Percentiles rank a stretch among this genome's conserved stretches.
Evolutionary conservation across 2,329 filamentous ascomycete species (phyloP).

Genomic region (Ceratocystis cubensis): DNA sequence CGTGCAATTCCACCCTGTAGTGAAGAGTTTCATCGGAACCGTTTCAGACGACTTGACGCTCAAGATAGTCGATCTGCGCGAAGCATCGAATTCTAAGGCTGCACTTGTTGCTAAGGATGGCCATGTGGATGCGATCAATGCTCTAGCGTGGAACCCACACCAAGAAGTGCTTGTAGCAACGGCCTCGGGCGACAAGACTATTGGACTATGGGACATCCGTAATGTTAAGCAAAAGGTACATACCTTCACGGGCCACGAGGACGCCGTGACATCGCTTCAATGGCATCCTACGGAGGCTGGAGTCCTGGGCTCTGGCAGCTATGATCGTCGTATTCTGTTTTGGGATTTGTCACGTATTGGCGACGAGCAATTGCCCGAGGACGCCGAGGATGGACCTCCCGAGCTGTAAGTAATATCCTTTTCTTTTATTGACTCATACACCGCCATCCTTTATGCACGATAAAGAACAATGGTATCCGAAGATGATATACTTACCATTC

Average conservation of each 20-base stretch:
- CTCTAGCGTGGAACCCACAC: conserved; percentile 85
- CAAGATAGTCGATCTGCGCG: conserved; percentile 79
- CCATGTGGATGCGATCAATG: conserved; percentile 87
- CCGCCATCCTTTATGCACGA: neutral
- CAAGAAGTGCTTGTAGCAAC: conserved; percentile 86
- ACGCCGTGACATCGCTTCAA: conserved; percentile 79
- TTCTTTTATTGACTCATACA: neutral
- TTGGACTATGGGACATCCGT: conserved; percentile 88
- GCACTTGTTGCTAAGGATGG: conserved; percentile 58
- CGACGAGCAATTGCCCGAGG: conserved; percentile 88
- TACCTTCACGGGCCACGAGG: conserved; percentile 74
- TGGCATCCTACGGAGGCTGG: conserved; percentile 90
- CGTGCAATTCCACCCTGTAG: conserved; percentile 84
- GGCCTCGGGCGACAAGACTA: conserved; percentile 87
- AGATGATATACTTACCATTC: neutral
- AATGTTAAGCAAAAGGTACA: conserved; percentile 85
- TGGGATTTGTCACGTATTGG: conserved; percentile 91
- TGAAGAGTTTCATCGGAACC: conserved; percentile 73
- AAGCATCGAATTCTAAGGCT: conserved; percentile 50
- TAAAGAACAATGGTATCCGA: neutral
- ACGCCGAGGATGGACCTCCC: conserved; percentile 86
- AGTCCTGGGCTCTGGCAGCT: conserved; percentile 80
- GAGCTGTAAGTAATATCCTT: conserved; percentile 58
- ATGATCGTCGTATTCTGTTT: conserved; percentile 87
- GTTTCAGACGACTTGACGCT: conserved; percentile 92